Base-by-base conservation (phyloP, 2,329 filamentous ascomycete species). In the Cercospora sp. region DNA sequence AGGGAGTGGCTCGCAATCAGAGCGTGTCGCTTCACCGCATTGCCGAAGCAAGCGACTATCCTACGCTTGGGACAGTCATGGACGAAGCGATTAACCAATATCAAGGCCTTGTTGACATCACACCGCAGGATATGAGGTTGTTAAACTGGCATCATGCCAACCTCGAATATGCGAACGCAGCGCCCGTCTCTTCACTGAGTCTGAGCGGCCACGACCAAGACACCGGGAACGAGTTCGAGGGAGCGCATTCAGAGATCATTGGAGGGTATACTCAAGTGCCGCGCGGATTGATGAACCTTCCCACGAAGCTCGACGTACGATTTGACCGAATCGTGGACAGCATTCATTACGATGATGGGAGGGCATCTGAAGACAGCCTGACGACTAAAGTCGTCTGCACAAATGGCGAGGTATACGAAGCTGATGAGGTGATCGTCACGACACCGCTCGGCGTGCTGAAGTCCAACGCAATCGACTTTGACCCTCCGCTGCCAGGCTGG, bases 71-170 rank as follows among this genome's bases (percentile, higher is more conserved):
- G 1, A 90, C 90, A n/a, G 91, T 96, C 2, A 91, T 98, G 82
- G 93, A 99, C 75, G 89, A 93, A 72, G 92, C 93, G n/a, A 89
- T 99, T 68, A 86, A 86, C 18, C 94, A 98, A 78, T 99, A 97
- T 78, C 90, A 91, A 75, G 84, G 87, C 33, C 86, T 99, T 60
- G 86, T 98, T 30, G 90, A 97, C 67, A 82, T 99, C 63, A 92
- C 89, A 13, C 87, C 94, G 1, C 91, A 93, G 76, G 95, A 99
- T 75, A 90, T 97, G 79, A 88, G 95, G 57, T 84, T 99, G 16
- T 86, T 98, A 75, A 99, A 97, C 76, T 99, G 95, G 95, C 96
- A 99, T 79, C 91, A 97, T 78, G 96, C 96, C 72, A 99, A 99
- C 77, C 85, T 99, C 13, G 95, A 99, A 79, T 99, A 99, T 77